These are phyloP conservation scores for Cryptomeria japonica DNA, from an alignment of 75 land plant species.

Conservation along the genomic window DNA sequence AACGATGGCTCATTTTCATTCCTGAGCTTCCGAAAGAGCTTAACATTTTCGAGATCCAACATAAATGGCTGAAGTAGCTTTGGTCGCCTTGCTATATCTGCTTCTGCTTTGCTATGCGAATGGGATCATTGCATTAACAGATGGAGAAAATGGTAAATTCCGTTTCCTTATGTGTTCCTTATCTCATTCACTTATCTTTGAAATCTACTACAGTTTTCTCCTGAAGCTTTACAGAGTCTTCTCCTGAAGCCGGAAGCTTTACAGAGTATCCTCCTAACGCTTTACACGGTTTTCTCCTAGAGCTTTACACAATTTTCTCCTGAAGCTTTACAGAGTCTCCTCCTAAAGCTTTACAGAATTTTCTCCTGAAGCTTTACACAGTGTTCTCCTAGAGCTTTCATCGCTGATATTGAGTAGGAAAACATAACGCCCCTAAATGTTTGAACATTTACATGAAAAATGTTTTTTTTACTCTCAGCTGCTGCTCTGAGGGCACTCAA, in stretches of 20 bases:
- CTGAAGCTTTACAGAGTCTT: no score
- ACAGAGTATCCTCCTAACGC: no score
- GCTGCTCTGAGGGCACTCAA: conserved; percentile 11
- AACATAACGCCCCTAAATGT: neutral
- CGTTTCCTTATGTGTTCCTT: neutral
- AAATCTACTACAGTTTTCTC: neutral
- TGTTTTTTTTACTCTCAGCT: conserved; percentile 7
- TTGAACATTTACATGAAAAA: neutral
- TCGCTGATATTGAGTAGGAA: neutral
- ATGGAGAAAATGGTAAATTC: conserved; percentile 18
- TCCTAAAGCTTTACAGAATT: neutral
- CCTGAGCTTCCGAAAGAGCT: no score
- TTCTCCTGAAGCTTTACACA: neutral
- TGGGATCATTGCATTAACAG: conserved; percentile 17
- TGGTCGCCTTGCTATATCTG: neutral
- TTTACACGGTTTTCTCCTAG: neutral
- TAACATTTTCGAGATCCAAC: no score
- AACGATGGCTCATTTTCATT: no score
- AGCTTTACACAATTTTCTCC: no score
- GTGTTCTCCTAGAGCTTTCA: neutral
- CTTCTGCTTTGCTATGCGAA: conserved; percentile 6
- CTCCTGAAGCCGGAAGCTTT: no score
- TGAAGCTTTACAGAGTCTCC: no score
- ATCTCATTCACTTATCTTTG: no score
- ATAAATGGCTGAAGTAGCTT: neutral